phyloP scores from a whole-genome alignment of 768 basidiomycete genomes.

The Sarcodon aspratus region DNA sequence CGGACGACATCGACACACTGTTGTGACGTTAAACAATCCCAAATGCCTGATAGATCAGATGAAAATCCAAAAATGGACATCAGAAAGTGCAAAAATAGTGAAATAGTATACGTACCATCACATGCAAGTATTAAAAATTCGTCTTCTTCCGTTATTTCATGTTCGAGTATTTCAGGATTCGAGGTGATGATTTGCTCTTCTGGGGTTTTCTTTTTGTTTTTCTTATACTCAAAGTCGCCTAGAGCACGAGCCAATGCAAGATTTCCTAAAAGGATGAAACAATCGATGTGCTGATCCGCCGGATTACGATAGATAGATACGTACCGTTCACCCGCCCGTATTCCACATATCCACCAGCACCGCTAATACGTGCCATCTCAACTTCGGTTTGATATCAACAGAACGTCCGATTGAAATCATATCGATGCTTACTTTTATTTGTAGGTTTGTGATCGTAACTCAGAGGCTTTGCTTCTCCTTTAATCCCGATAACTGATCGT shows the following conservation, averaged over 20 bases:
- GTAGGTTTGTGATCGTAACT: constrained; percentile 96
- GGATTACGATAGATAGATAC: constrained; percentile 2
- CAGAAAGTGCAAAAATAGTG: constrained; percentile 1
- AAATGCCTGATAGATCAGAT: constrained; percentile 59
- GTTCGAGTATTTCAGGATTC: constrained; percentile 82
- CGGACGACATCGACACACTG: constrained; percentile 87
- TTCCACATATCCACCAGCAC: constrained; percentile 92
- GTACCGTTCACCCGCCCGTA: constrained; percentile 93
- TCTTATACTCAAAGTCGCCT: constrained; percentile 99
- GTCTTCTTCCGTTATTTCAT: constrained; percentile 78
- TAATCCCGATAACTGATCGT: constrained; percentile 73
- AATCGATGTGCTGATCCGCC: not conserved
- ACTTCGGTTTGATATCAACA: constrained; percentile 26
- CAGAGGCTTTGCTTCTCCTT: constrained; percentile 79
- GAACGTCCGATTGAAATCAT: constrained; percentile 4
- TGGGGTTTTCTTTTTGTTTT: constrained; percentile 68
- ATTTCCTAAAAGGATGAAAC: constrained; percentile 49
- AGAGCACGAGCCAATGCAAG: constrained; percentile 90
- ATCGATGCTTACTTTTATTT: constrained; percentile 49
- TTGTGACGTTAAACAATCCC: constrained; percentile 94
- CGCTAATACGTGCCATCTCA: constrained; percentile 78
- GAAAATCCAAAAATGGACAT: not conserved
- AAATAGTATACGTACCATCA: constrained; percentile 53
- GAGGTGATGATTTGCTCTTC: constrained; percentile 94
- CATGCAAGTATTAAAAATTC: constrained; percentile 97